These are phyloP conservation scores for Mycena pura DNA, from an alignment of 768 basidiomycete genomes.

Conservation along the genomic window DNA sequence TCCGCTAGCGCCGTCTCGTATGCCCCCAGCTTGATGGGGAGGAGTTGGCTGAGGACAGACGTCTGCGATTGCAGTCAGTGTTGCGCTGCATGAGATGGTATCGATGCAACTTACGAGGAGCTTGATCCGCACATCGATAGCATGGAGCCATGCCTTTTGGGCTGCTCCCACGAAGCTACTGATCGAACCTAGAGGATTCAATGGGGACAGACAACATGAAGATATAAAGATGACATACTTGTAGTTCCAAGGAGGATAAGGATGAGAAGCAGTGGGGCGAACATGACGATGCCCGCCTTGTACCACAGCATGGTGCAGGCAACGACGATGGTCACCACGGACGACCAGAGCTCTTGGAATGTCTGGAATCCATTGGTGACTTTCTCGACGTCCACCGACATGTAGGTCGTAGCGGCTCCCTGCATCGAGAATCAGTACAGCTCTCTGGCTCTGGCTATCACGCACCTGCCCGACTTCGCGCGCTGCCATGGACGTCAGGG, in stretches of 20 bases:
- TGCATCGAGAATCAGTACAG: neutral
- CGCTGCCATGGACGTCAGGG: conserved; percentile 10
- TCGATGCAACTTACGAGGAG: conserved; percentile 7
- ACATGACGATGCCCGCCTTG: conserved; percentile 19
- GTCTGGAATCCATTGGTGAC: conserved; percentile 6
- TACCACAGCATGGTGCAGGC: conserved; percentile 15
- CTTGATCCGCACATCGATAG: conserved; percentile 16
- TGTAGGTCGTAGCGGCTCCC: conserved; percentile 19
- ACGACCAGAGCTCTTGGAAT: conserved; percentile 17
- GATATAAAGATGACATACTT: neutral
- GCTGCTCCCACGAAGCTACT: conserved; percentile 9
- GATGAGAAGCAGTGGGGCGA: conserved; percentile 16
- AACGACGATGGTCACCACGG: conserved; percentile 10
- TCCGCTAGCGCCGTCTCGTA: conserved; percentile 7
- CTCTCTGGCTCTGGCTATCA: neutral
- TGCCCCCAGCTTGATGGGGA: conserved; percentile 22
- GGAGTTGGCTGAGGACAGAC: conserved; percentile 16
- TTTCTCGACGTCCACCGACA: conserved; percentile 23
- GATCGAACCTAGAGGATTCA: neutral
- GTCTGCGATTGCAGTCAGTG: neutral
- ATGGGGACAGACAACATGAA: neutral
- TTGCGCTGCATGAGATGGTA: neutral
- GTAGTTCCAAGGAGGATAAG: neutral
- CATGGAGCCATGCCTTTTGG: conserved; percentile 13
- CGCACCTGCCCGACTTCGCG: conserved; percentile 16